Conservation (phyloP, 1,284 basidiomycete genomes). For the Leccinum variabile region DNA sequence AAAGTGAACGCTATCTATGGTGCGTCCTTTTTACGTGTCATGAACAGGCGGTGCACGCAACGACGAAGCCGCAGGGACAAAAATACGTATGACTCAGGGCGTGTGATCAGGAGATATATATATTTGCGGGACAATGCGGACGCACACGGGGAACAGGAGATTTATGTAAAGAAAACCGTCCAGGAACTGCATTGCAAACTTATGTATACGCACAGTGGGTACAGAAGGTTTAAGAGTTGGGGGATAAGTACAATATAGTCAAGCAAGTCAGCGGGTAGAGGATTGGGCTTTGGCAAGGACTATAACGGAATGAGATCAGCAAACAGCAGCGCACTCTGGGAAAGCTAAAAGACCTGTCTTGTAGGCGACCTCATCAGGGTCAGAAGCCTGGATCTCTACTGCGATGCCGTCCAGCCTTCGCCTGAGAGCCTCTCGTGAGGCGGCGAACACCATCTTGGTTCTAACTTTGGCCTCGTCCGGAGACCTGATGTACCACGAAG, state of each 20-base stretch:
- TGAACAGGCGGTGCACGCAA: background rate
- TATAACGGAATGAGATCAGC: slow-evolving; percentile 13
- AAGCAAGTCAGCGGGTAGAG: slow-evolving; percentile 18
- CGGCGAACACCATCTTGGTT: slow-evolving; percentile 94
- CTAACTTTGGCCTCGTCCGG: slow-evolving; percentile 89
- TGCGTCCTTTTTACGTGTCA: slow-evolving; percentile 6
- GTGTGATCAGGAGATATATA: slow-evolving; percentile 10
- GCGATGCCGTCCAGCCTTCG: slow-evolving; percentile 71
- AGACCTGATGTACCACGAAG: slow-evolving; percentile 57
- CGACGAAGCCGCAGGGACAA: background rate
- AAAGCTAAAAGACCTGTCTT: slow-evolving; percentile 63
- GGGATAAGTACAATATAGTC: slow-evolving; percentile 11
- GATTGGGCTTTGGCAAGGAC: slow-evolving; percentile 21
- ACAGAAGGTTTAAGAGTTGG: slow-evolving; percentile 12
- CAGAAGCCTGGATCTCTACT: slow-evolving; percentile 88
- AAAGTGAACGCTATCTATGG: background rate
- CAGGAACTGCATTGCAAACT: background rate
- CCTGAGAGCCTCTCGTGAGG: slow-evolving; percentile 87
- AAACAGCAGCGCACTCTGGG: background rate
- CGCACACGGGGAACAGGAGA: slow-evolving; percentile 8
- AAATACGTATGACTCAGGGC: slow-evolving; percentile 6
- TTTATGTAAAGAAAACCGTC: slow-evolving; percentile 5
- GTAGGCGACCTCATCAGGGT: slow-evolving; percentile 73
- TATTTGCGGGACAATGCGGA: slow-evolving; percentile 7
- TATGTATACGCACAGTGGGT: slow-evolving; percentile 17